Evolutionary conservation across 164 flowering plant genomes (phyloP).

Genomic region (Hamamelis virginiana): DNA sequence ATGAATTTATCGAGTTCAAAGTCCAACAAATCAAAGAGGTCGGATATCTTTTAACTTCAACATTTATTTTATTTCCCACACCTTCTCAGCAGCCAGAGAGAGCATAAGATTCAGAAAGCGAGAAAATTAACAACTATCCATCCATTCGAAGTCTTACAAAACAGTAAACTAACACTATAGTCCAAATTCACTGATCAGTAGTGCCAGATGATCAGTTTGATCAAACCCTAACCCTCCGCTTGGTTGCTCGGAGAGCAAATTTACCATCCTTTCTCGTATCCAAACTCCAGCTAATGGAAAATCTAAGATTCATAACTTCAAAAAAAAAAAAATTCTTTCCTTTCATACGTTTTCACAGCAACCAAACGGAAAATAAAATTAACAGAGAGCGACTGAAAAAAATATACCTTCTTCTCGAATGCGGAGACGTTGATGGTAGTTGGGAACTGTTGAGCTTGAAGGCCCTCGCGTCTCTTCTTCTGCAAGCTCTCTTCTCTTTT

Average conservation of each 20-base stretch:
- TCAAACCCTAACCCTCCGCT: not conserved
- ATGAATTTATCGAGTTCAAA: no score
- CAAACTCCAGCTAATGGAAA: no score
- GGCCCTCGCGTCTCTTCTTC: conserved; percentile 62
- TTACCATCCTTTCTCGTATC: no score
- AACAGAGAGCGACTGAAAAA: not conserved
- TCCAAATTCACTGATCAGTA: not conserved
- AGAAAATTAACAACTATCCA: no score
- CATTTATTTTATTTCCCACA: no score
- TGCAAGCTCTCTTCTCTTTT: conserved; percentile 53
- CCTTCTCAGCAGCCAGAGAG: no score
- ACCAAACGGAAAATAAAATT: not conserved
- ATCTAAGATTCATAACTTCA: no score
- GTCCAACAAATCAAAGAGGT: no score
- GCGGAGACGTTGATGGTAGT: conserved; percentile 22
- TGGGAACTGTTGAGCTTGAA: conserved; percentile 32
- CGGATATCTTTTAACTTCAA: no score
- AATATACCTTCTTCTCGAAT: conserved; percentile 35
- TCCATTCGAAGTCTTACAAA: not conserved
- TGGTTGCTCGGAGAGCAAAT: no score
- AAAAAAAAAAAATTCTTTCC: not conserved
- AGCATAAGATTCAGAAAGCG: no score
- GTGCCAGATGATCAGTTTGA: not conserved
- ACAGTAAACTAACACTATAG: not conserved
- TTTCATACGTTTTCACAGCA: not conserved